Percentiles rank a stretch among this genome's conserved stretches.
Evolutionary conservation across 192 early-diverging fungal genomes (phyloP).

Genomic region (Oehlia diaphana): DNA sequence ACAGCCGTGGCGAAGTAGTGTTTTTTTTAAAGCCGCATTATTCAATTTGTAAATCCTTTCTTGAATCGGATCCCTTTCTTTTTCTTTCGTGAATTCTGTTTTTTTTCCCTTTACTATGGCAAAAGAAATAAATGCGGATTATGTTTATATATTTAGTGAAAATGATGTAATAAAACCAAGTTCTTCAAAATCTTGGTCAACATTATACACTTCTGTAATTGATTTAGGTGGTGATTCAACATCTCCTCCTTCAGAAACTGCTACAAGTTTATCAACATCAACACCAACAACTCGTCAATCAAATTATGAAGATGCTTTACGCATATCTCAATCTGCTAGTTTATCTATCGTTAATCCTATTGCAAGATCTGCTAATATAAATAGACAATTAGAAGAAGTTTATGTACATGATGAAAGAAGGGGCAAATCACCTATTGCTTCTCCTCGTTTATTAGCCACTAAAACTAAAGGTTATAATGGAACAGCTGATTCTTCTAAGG

Average conservation of each 20-base stretch:
- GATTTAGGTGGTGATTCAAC: not conserved
- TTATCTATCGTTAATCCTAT: not conserved
- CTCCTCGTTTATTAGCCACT: not conserved
- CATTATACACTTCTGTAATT: not conserved
- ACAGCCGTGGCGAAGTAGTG: no score
- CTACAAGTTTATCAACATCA: not conserved
- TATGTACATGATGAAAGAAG: not conserved
- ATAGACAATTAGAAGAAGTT: not conserved
- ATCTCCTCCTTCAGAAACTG: not conserved
- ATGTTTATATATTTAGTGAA: not conserved
- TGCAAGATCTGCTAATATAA: not conserved
- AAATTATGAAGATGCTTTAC: not conserved
- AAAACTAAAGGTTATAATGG: not conserved
- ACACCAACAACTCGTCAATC: not conserved
- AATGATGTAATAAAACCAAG: not conserved
- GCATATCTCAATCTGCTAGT: not conserved
- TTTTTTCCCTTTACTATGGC: not conserved
- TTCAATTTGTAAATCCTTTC: no score
- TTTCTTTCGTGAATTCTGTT: no score
- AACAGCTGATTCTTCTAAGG: not conserved
- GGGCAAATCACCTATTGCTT: not conserved
- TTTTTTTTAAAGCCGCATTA: no score
- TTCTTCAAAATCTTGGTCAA: not conserved
- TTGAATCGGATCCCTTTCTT: no score
- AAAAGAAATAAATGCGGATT: not conserved